Conservation (phyloP, 768 basidiomycete genomes). For the Kwoniella pini region DNA sequence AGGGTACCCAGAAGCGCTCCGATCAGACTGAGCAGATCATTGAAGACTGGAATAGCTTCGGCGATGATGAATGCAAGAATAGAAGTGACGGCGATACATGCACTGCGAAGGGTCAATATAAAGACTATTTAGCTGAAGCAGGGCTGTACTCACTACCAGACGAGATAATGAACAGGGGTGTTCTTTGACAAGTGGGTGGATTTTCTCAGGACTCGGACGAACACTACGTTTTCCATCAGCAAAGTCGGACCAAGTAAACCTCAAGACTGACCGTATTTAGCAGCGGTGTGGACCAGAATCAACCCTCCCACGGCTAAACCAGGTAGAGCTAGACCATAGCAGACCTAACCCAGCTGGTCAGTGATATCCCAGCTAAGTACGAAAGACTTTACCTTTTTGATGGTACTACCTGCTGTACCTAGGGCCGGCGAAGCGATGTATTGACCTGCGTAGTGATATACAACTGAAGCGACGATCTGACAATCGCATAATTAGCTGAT, state of each 20-base stretch:
- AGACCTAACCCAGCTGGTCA: constrained; percentile 21
- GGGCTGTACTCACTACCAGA: constrained; percentile 38
- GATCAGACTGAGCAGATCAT: constrained; percentile 38
- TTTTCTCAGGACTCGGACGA: constrained; percentile 41
- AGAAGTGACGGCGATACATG: constrained; percentile 33
- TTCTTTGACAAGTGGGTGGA: constrained; percentile 32
- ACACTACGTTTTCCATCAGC: constrained; percentile 27
- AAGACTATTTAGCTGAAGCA: too few species aligned
- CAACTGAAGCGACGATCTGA: constrained; percentile 46
- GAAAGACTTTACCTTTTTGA: constrained; percentile 33
- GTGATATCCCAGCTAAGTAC: neutral
- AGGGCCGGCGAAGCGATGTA: constrained; percentile 53
- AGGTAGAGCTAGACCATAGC: constrained; percentile 38
- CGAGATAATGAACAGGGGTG: constrained; percentile 32
- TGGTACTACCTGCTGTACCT: constrained; percentile 44
- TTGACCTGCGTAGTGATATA: constrained; percentile 47
- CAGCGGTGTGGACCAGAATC: constrained; percentile 29
- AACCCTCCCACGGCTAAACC: constrained; percentile 34
- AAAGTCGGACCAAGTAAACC: too few species aligned
- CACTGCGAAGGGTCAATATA: constrained; percentile 16
- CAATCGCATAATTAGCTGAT: too few species aligned
- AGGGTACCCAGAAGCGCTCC: constrained; percentile 42
- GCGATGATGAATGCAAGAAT: constrained; percentile 39
- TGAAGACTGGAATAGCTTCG: constrained; percentile 49
- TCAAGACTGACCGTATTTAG: constrained; percentile 4